Evolutionary conservation across 1,139 yeast species (phyloP).

Genomic region (Scheffersomyces illinoinensis): DNA sequence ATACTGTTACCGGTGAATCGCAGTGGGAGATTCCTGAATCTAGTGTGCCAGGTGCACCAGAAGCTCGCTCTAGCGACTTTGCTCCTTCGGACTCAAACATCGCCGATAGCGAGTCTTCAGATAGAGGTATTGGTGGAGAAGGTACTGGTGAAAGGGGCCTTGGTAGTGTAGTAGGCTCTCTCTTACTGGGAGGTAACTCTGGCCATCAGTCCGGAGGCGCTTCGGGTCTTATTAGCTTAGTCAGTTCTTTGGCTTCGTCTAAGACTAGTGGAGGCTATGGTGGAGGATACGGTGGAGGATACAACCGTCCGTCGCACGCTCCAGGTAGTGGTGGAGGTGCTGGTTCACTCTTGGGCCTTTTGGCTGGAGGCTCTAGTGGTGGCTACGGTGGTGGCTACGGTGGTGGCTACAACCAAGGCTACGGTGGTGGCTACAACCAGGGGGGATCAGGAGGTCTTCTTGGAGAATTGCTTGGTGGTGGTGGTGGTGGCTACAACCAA

Average conservation of each 20-base stretch:
- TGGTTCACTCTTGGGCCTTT: slow-evolving; percentile 3
- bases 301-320: slow-evolving; percentile 11
- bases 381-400: slow-evolving; percentile 8
- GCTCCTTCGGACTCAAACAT: slow-evolving; percentile 3
- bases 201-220: background rate
- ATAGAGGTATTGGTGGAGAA: background rate
- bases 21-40: slow-evolving; percentile 20
- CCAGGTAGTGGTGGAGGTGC: slow-evolving; percentile 14
- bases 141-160: background rate
- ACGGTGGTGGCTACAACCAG: slow-evolving; percentile 1
- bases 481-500: background rate
- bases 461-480: background rate
- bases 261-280: background rate
- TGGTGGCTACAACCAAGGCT: slow-evolving; percentile 4
- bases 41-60: background rate
- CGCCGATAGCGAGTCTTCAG: slow-evolving; percentile 1
- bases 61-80: background rate
- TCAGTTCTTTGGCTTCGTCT: background rate
- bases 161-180: background rate
- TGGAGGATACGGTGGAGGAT: slow-evolving; percentile 11
- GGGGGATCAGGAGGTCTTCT: background rate
- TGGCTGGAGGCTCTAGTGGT: slow-evolving; percentile 9
- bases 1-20: slow-evolving; percentile 21
- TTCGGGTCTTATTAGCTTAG: background rate
- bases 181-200: slow-evolving; percentile 4